These are phyloP conservation scores for Themeda triandra DNA, from an alignment of 176 grass and related monocot genomes.

Conservation along the genomic window DNA sequence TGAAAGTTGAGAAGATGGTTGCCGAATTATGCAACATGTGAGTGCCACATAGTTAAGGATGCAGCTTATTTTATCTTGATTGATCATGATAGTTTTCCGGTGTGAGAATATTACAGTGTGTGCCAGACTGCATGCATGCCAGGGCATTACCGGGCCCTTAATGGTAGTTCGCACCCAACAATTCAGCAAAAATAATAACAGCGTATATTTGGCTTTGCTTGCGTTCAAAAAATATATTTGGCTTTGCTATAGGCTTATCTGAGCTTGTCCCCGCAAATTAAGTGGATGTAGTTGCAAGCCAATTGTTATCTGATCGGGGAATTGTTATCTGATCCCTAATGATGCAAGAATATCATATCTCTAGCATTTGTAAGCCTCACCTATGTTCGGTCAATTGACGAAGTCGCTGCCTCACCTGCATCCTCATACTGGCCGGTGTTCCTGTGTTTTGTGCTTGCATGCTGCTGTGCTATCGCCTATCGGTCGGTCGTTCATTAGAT, in stretches of 20 bases:
- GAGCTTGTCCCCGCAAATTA: not conserved
- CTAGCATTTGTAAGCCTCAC: not conserved
- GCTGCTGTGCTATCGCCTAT: not conserved
- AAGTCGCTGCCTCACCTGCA: not conserved
- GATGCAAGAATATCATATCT: not conserved
- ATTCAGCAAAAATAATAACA: not conserved
- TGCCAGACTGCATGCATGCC: not conserved
- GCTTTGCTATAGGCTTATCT: too few relatives aligned
- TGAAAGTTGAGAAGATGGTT: not conserved
- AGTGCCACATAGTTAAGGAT: not conserved
- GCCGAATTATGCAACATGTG: not conserved
- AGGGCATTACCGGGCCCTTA: not conserved
- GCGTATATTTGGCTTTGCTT: not conserved
- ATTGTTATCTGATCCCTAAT: not conserved
- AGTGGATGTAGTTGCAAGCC: not conserved
- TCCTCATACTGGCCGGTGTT: too few relatives aligned
- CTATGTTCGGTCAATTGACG: not conserved
- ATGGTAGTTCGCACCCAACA: not conserved
- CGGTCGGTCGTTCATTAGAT: not conserved
- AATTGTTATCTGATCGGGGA: too few relatives aligned
- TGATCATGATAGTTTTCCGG: not conserved
- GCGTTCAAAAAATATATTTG: too few relatives aligned
- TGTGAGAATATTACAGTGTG: not conserved
- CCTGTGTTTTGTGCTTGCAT: too few relatives aligned
- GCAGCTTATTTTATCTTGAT: not conserved